phyloP scores from a whole-genome alignment of 305 asterid species.

The Fraxinus baroniana region DNA sequence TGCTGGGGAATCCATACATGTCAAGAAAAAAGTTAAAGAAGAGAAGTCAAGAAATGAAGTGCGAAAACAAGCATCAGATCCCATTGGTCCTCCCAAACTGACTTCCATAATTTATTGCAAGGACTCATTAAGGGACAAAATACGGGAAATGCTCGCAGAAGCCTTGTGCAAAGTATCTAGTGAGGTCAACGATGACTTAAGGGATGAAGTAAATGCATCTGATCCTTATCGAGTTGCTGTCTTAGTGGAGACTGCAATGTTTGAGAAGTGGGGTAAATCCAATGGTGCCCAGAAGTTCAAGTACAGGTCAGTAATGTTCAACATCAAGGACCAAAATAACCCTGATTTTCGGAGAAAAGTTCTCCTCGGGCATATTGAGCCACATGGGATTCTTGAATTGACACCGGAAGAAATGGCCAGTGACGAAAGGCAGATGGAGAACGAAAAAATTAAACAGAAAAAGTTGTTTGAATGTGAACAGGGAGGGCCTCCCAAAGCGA shows the following conservation, averaged over 20 bases:
- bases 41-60: constrained; percentile 42
- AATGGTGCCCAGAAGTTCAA: constrained; percentile 71
- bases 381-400: constrained; percentile 43
- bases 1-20: constrained; percentile 29
- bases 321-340: constrained; percentile 71
- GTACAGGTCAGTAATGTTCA: constrained; percentile 82
- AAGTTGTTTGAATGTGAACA: constrained; percentile 76
- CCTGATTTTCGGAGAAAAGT: constrained; percentile 87
- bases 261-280: constrained; percentile 78
- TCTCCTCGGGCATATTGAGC: constrained; percentile 59
- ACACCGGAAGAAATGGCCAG: constrained; percentile 88
- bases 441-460: constrained; percentile 69
- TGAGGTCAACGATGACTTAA: constrained; percentile 49
- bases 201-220: constrained; percentile 38
- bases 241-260: constrained; percentile 71
- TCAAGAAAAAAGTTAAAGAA: constrained; percentile 36
- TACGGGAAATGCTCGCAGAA: constrained; percentile 70
- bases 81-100: constrained; percentile 60
- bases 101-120: constrained; percentile 65
- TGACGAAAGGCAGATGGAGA: constrained; percentile 63
- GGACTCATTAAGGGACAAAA: constrained; percentile 73
- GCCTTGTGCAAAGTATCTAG: constrained; percentile 63
- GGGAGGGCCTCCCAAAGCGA: constrained; percentile 66
- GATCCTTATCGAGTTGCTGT: constrained; percentile 88
- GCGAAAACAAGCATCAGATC: constrained; percentile 34